These are phyloP conservation scores for Suillus subaureus DNA, from an alignment of 768 basidiomycete genomes.

Conservation along the genomic window DNA sequence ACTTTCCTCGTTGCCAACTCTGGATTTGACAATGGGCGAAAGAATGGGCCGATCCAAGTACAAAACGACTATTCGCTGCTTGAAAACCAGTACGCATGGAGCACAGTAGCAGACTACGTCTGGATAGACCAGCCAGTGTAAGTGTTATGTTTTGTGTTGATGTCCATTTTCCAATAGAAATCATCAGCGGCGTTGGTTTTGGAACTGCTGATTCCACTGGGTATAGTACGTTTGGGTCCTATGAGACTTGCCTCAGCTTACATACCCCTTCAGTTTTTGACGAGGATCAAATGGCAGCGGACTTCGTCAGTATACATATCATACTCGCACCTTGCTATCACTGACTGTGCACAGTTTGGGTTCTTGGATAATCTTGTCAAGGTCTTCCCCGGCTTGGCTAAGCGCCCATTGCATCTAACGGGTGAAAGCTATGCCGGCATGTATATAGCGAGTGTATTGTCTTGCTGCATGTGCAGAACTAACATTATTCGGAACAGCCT, in stretches of 20 bases:
- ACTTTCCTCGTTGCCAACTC: not conserved
- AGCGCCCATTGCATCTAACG: conserved; percentile 65
- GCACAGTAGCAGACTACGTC: conserved; percentile 62
- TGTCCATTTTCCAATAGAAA: conserved; percentile 4
- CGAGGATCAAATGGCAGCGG: conserved; percentile 65
- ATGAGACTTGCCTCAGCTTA: not conserved
- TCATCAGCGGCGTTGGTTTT: conserved; percentile 57
- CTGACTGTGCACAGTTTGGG: conserved; percentile 51
- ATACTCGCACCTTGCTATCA: conserved; percentile 6
- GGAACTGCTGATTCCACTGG: conserved; percentile 65
- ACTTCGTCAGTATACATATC: conserved; percentile 39
- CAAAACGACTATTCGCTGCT: conserved; percentile 49
- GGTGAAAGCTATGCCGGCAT: conserved; percentile 80
- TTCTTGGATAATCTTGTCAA: conserved; percentile 73
- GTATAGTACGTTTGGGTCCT: conserved; percentile 47
- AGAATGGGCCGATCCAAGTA: conserved; percentile 75
- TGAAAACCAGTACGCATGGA: conserved; percentile 60
- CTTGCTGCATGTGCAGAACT: not conserved
- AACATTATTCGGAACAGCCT: conserved; percentile 44
- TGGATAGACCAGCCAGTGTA: conserved; percentile 77
- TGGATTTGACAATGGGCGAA: not conserved
- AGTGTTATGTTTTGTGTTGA: conserved; percentile 10
- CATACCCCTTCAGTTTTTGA: conserved; percentile 42
- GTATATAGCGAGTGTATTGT: conserved; percentile 54
- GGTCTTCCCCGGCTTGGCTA: conserved; percentile 70